Evolutionary conservation across 1,139 yeast genomes (phyloP).

Genomic region (Hyphopichia fennica): DNA sequence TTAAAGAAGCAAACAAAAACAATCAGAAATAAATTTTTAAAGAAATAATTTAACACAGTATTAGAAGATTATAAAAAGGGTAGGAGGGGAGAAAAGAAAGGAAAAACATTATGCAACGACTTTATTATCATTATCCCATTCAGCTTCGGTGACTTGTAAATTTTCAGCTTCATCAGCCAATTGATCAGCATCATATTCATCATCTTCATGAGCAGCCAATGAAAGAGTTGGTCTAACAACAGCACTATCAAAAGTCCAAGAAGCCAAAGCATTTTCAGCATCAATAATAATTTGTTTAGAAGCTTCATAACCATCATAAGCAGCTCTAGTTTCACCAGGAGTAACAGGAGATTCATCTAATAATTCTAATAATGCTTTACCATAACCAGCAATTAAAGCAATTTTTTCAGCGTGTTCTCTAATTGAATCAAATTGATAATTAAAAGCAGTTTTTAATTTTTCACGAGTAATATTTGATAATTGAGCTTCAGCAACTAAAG

Average conservation of each 20-base stretch:
- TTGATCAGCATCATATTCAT: constrained; percentile 54
- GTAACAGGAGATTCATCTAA: constrained; percentile 84
- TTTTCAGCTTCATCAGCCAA: constrained; percentile 56
- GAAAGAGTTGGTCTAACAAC: constrained; percentile 79
- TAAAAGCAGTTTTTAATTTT: constrained; percentile 80
- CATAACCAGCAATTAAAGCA: constrained; percentile 86
- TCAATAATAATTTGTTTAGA: constrained; percentile 84
- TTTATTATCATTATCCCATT: constrained; percentile 39
- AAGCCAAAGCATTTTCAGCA: constrained; percentile 79
- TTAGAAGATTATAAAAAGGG: too few relatives aligned
- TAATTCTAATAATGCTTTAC: constrained; percentile 79
- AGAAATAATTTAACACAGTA: too few relatives aligned
- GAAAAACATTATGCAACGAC: constrained; percentile 7
- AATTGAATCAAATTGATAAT: constrained; percentile 79
- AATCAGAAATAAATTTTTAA: too few relatives aligned
- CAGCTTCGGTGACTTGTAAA: constrained; percentile 55
- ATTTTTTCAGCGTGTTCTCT: constrained; percentile 83
- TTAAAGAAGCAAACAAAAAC: too few relatives aligned
- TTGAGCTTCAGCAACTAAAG: constrained; percentile 88
- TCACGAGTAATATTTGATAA: constrained; percentile 85
- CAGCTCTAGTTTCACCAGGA: constrained; percentile 90
- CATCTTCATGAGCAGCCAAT: constrained; percentile 70
- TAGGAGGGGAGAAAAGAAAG: too few relatives aligned
- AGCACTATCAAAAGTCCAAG: constrained; percentile 82
- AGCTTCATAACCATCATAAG: constrained; percentile 85